Percentiles rank a stretch among this genome's conserved stretches.
Conservation (phyloP, 2,329 filamentous ascomycete species). For the Exophiala viscosa region DNA sequence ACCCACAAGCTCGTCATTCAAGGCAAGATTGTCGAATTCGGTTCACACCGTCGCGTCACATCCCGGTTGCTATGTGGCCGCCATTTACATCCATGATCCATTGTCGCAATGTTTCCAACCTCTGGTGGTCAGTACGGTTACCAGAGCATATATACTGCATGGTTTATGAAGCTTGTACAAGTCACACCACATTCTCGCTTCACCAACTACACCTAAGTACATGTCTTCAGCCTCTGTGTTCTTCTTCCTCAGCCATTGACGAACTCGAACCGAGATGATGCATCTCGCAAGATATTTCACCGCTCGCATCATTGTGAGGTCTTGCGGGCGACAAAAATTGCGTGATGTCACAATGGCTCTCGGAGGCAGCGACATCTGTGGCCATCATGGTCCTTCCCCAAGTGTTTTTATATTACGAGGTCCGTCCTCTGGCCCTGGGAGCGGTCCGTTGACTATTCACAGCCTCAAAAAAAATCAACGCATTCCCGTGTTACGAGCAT, state of each 20-base stretch:
- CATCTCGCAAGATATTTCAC: no score
- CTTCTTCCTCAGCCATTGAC: no score
- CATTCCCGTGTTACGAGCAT: neutral
- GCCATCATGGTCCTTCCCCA: no score
- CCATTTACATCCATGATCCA: neutral
- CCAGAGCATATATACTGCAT: neutral
- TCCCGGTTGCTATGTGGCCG: conserved; percentile 1
- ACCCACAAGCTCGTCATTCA: neutral
- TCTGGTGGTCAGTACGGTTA: neutral
- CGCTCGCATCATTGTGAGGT: no score
- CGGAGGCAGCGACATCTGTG: no score
- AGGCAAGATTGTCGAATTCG: neutral
- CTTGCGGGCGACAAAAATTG: no score
- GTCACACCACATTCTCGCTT: neutral
- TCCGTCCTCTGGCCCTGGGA: no score
- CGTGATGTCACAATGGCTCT: no score
- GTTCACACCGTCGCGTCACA: neutral
- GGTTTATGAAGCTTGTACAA: neutral
- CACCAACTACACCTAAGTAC: neutral
- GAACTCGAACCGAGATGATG: neutral
- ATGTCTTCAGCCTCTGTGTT: neutral
- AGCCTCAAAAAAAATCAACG: no score
- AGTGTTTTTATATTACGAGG: no score
- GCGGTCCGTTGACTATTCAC: no score
- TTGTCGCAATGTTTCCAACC: neutral